Evolutionary conservation across 139 green algal genomes (phyloP), one percentile per base, ranked within the genome.

Genomic region (Volvox africanus): DNA sequence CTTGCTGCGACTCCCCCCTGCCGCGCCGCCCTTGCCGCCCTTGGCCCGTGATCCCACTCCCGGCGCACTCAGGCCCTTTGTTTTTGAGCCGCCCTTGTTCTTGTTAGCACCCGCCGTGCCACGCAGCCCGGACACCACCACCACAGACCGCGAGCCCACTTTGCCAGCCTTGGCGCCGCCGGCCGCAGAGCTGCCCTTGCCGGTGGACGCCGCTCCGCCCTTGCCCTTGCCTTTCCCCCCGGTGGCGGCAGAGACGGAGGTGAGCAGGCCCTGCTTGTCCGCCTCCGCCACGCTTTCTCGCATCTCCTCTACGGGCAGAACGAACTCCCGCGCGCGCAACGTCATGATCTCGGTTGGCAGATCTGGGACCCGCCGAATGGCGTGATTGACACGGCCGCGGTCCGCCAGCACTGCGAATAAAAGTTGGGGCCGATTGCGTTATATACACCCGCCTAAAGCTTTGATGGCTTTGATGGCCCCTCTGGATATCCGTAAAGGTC

Each of bases 271-370:
- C 28, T 89, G 69, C 19, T 55, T 61, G 28, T 89, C 85, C 19
- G 85, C 85, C 69, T 89, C 85, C n/a, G 71, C 85, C 69, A 89
- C 85, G 69, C 71, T 82, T 50, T 82, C 69, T 3, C 85, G 85
- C 69, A 89, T 67, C 69, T 82, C 85, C 37, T 82, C 85, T n/a
- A 89, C 16, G 18, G 37, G 69, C 44, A 89, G 69, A 0, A 1
- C 26, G 69, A 89, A 89, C 37, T 89, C 85, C 37, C 68, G 37
- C 1, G 85, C 85, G n/a, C 35, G n/a, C 37, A 89, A 17, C 67
- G 69, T 78, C 85, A 89, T 89, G n/a, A 89, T 6, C 11, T 55
- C n/a, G 9, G 69, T 0, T 1, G 85, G 85, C 28, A 89, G 69
- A 35, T 82, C 69, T 17, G 85, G 85, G 12, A 89, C 85, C n/a